A percentile compares a stretch with the other conserved stretches of the same genome.
Evolutionary conservation across 2,329 filamentous ascomycete species (phyloP).

Genomic region (Hymenoscyphus linearis): DNA sequence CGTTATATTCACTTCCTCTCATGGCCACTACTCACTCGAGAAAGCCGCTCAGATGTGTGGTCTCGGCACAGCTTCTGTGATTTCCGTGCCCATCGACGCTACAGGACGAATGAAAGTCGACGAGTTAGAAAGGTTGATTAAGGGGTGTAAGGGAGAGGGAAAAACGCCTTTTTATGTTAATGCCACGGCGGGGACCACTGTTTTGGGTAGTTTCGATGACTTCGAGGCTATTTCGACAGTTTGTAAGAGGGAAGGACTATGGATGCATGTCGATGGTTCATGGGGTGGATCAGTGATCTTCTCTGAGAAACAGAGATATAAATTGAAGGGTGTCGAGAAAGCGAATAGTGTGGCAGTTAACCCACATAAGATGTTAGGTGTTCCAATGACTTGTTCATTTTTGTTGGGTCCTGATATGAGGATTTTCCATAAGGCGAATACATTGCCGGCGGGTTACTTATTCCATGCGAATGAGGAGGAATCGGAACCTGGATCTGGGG

Average conservation of each 20-base stretch:
- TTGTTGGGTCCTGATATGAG: conserved; percentile 72
- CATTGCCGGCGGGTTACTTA: conserved; percentile 78
- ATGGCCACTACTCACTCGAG: conserved; percentile 92
- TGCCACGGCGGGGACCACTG: conserved; percentile 90
- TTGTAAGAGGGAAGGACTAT: conserved; percentile 67
- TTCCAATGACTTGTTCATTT: conserved; percentile 86
- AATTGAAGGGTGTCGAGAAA: conserved; percentile 64
- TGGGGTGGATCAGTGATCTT: conserved; percentile 89
- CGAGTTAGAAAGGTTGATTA: conserved; percentile 58
- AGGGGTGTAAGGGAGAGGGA: conserved; percentile 57
- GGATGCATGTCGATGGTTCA: conserved; percentile 88
- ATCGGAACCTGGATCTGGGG: not conserved
- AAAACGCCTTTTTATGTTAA: conserved; percentile 92
- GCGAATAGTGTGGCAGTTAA: conserved; percentile 84
- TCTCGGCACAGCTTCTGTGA: conserved; percentile 69
- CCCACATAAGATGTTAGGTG: conserved; percentile 96
- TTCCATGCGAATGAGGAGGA: conserved; percentile 56
- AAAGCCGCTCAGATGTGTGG: conserved; percentile 92
- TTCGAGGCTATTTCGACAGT: conserved; percentile 64
- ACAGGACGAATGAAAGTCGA: conserved; percentile 65
- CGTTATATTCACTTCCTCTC: conserved; percentile 79
- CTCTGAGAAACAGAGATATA: conserved; percentile 54
- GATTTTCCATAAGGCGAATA: conserved; percentile 78
- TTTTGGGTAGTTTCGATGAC: conserved; percentile 83
- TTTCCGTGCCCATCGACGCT: conserved; percentile 67